Conservation (phyloP, 805 yeast genomes). For the Dipodascus albidus region DNA sequence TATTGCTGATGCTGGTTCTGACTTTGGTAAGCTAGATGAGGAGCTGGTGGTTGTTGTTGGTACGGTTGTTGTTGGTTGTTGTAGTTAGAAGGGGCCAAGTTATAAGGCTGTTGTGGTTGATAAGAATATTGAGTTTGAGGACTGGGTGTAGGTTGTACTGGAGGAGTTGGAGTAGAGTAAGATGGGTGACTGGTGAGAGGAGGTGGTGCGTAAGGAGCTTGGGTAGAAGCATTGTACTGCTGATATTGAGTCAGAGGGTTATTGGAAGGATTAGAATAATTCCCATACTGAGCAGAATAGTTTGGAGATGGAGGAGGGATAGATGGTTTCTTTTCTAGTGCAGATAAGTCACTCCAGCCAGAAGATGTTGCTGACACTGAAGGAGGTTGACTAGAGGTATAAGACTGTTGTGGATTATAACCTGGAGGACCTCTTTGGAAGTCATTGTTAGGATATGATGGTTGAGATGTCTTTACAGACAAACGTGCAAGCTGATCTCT, state of each 20-base stretch:
- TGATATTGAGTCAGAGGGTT: constrained; percentile 9
- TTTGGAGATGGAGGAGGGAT: constrained; percentile 15
- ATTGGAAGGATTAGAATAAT: constrained; percentile 5
- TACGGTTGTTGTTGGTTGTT: constrained; percentile 7
- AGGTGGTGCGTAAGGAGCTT: not conserved
- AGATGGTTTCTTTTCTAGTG: not conserved
- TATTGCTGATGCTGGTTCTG: constrained; percentile 5
- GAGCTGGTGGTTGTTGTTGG: constrained; percentile 3
- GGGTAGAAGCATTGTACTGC: constrained; percentile 1
- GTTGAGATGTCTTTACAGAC: constrained; percentile 4
- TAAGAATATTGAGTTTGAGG: constrained; percentile 37
- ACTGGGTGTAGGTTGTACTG: constrained; percentile 7
- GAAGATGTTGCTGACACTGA: constrained; percentile 1
- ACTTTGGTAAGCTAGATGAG: constrained; percentile 1
- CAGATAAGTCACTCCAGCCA: constrained; percentile 2
- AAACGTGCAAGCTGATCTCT: constrained; percentile 9
- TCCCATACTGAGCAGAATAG: constrained; percentile 4
- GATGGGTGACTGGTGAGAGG: no score
- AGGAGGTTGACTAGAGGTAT: constrained; percentile 3
- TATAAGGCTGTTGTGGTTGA: constrained; percentile 26
- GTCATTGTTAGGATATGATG: not conserved
- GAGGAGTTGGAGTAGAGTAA: not conserved
- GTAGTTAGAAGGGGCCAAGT: constrained; percentile 4
- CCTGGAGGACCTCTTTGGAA: constrained; percentile 11
- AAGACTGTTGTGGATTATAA: not conserved